phyloP scores from a whole-genome alignment of 1,284 basidiomycete species.

The Heterobasidion parviporum region DNA sequence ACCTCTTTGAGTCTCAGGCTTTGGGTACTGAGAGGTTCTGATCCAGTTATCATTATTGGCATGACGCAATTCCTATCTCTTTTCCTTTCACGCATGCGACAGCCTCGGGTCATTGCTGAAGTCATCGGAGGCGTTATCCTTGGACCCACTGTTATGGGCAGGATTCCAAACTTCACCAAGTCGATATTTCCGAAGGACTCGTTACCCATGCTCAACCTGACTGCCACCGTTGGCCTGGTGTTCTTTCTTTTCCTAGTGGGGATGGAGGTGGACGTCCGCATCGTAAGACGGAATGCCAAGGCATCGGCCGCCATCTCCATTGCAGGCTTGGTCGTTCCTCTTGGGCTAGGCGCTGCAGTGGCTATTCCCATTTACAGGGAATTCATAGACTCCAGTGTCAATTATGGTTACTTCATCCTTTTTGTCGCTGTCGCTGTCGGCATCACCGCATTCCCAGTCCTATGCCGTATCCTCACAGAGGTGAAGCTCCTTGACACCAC shows the following conservation, averaged over 20 bases:
- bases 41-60: constrained; percentile 59
- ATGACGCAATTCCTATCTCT: constrained; percentile 69
- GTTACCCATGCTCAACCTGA: constrained; percentile 71
- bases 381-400: constrained; percentile 43
- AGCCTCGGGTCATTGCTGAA: constrained; percentile 85
- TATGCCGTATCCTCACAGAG: constrained; percentile 52
- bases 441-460: constrained; percentile 61
- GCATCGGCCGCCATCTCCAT: constrained; percentile 39
- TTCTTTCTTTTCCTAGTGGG: constrained; percentile 89
- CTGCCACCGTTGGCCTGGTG: constrained; percentile 83
- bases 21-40: constrained; percentile 7
- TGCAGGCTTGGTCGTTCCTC: constrained; percentile 55
- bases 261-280: constrained; percentile 74
- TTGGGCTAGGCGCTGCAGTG: constrained; percentile 58
- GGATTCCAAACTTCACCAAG: constrained; percentile 62
- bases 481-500: constrained; percentile 44
- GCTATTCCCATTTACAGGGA: constrained; percentile 55
- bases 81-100: constrained; percentile 57
- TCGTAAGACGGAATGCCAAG: constrained; percentile 42
- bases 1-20: neutral
- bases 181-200: constrained; percentile 72
- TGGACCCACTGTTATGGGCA: constrained; percentile 70
- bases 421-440: constrained; percentile 59
- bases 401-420: constrained; percentile 62
- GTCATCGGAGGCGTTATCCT: constrained; percentile 80